These are phyloP conservation scores for Tilletia horrida DNA, from an alignment of 1,284 basidiomycete species.

Conservation along the genomic window DNA sequence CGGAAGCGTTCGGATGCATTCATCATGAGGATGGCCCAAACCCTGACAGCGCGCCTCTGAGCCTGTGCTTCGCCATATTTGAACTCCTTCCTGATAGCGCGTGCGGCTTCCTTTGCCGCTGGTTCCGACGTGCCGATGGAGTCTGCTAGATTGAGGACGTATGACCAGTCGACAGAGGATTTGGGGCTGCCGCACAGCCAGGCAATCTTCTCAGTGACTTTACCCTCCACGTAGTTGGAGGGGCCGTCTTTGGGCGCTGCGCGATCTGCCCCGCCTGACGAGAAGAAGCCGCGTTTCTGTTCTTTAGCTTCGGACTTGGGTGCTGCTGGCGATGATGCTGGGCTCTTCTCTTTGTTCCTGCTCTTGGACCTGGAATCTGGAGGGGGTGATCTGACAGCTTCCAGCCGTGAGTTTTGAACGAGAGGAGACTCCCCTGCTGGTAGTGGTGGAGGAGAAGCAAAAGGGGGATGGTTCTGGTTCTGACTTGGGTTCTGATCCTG, in stretches of 20 bases:
- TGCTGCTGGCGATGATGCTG: not conserved
- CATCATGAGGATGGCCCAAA: conserved; percentile 43
- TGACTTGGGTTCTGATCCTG: not conserved
- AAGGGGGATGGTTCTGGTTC: not conserved
- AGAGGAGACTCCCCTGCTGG: no score
- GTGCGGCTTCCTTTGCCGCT: conserved; percentile 45
- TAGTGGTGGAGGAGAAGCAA: not conserved
- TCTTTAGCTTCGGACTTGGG: not conserved
- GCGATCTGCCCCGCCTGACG: not conserved
- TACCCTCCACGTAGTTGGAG: conserved; percentile 14
- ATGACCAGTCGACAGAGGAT: conserved; percentile 33
- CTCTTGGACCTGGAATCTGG: not conserved
- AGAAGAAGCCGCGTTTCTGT: not conserved
- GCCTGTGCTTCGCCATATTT: conserved; percentile 34
- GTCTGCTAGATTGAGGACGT: conserved; percentile 31
- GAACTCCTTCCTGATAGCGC: conserved; percentile 46
- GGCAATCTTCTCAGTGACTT: conserved; percentile 24
- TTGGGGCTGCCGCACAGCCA: conserved; percentile 32
- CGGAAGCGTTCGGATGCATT: conserved; percentile 42
- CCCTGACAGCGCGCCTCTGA: conserved; percentile 35
- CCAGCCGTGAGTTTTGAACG: no score
- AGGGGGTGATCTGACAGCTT: not conserved
- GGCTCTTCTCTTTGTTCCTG: not conserved
- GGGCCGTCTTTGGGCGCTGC: not conserved
- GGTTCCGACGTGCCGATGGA: conserved; percentile 36